These are phyloP conservation scores for Eucalyptus grandis DNA, from an alignment of 345 rosid genomes.

Conservation along the genomic window DNA sequence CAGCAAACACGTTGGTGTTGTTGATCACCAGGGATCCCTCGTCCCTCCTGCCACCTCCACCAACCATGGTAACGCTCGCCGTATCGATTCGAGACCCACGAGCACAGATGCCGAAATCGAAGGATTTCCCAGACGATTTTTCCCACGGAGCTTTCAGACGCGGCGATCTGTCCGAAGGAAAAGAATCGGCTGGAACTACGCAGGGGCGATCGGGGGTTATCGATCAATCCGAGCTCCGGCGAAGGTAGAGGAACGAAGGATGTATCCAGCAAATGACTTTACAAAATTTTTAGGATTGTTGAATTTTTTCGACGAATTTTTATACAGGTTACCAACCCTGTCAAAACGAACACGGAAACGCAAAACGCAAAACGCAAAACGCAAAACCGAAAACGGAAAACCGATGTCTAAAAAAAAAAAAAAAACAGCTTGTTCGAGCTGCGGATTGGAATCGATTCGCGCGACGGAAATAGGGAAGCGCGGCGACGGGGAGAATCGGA, in stretches of 20 bases:
- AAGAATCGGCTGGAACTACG: not conserved
- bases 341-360: not conserved
- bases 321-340: not conserved
- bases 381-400: not conserved
- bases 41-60: slow-evolving; percentile 14
- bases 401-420: too few species aligned
- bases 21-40: slow-evolving; percentile 22
- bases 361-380: too few species aligned
- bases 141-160: not conserved
- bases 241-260: not conserved
- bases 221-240: not conserved
- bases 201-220: not conserved
- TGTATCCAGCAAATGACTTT: not conserved
- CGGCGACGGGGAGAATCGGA: not conserved
- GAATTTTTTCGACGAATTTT: not conserved
- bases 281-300: not conserved
- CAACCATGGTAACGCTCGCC: not conserved
- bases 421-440: not conserved
- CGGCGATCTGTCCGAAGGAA: not conserved
- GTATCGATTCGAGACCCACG: not conserved
- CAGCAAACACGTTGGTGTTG: slow-evolving; percentile 25
- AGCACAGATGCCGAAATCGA: not conserved
- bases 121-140: not conserved
- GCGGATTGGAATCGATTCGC: not conserved
- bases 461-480: not conserved